These are phyloP conservation scores for Apiospora aurea DNA, from an alignment of 2,329 filamentous ascomycete species.

Conservation along the genomic window DNA sequence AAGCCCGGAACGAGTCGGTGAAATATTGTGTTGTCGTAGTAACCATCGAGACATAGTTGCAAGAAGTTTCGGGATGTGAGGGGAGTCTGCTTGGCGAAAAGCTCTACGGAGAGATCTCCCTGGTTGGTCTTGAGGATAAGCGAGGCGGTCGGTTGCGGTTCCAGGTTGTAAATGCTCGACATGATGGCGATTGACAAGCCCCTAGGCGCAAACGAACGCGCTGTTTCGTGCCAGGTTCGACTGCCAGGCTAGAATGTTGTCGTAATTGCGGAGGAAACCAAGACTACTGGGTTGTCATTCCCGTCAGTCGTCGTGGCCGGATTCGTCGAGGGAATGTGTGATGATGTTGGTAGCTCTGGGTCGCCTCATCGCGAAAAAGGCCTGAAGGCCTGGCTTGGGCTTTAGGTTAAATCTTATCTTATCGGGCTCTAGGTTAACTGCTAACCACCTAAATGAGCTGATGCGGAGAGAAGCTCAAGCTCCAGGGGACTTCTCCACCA, in stretches of 20 bases:
- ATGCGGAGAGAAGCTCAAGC: conserved; percentile 8
- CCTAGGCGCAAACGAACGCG: conserved; percentile 1
- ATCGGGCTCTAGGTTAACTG: not conserved
- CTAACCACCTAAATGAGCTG: not conserved
- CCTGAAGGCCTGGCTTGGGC: not conserved
- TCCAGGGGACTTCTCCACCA: not conserved
- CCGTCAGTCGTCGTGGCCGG: not conserved
- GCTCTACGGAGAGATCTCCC: conserved; percentile 88
- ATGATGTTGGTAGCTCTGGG: not conserved
- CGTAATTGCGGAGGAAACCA: not conserved
- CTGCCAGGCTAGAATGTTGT: not conserved
- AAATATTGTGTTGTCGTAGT: conserved; percentile 93
- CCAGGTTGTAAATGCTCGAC: conserved; percentile 92
- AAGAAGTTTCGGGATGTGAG: conserved; percentile 94
- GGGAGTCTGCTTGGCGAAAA: conserved; percentile 94
- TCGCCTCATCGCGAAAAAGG: not conserved
- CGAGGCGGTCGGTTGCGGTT: conserved; percentile 92
- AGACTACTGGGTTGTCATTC: not conserved
- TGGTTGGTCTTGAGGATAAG: conserved; percentile 88
- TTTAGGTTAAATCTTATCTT: conserved; percentile 15
- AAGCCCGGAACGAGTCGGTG: conserved; percentile 92
- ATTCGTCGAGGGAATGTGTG: not conserved
- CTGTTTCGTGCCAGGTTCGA: not conserved
- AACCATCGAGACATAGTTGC: conserved; percentile 92
- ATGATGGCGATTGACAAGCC: conserved; percentile 54